A percentile compares a stretch with the other conserved stretches of the same genome.
phyloP scores from a whole-genome alignment of 805 yeast genomes.

The Deakozyma indianensis region DNA sequence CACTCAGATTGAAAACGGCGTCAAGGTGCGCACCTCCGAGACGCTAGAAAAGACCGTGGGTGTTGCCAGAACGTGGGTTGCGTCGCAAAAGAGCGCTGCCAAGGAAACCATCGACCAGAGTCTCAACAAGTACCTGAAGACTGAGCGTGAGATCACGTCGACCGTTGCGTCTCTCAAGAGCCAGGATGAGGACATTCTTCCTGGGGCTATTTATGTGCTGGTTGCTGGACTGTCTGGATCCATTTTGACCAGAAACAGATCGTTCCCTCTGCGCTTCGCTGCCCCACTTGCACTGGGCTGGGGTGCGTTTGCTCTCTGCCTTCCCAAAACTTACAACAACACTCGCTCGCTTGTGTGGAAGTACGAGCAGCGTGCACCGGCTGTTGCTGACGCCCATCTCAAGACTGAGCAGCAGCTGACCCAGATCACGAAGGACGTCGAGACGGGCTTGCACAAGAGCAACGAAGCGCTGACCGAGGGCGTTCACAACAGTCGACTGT shows the following conservation, averaged over 20 bases:
- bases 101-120: slow-evolving; percentile 30
- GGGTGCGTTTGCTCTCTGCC: slow-evolving; percentile 49
- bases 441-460: slow-evolving; percentile 27
- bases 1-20: slow-evolving; percentile 23
- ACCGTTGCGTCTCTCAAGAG: slow-evolving; percentile 53
- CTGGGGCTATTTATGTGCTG: slow-evolving; percentile 53
- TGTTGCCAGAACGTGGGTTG: slow-evolving; percentile 31
- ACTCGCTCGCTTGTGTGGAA: slow-evolving; percentile 43
- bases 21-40: slow-evolving; percentile 38
- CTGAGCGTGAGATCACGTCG: slow-evolving; percentile 48
- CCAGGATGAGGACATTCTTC: slow-evolving; percentile 53
- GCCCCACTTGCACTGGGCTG: slow-evolving; percentile 50
- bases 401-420: slow-evolving; percentile 32
- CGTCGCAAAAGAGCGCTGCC: slow-evolving; percentile 21
- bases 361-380: slow-evolving; percentile 50
- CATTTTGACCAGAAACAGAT: slow-evolving; percentile 55
- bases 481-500: neutral
- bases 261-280: slow-evolving; percentile 35
- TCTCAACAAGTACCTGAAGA: slow-evolving; percentile 35
- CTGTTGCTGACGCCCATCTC: slow-evolving; percentile 48
- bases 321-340: slow-evolving; percentile 60
- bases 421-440: slow-evolving; percentile 30
- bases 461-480: slow-evolving; percentile 5
- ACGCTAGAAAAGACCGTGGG: slow-evolving; percentile 35
- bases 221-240: slow-evolving; percentile 62